Base-by-base conservation (phyloP, 179 eudicot genomes). In the Nepenthes alata region DNA sequence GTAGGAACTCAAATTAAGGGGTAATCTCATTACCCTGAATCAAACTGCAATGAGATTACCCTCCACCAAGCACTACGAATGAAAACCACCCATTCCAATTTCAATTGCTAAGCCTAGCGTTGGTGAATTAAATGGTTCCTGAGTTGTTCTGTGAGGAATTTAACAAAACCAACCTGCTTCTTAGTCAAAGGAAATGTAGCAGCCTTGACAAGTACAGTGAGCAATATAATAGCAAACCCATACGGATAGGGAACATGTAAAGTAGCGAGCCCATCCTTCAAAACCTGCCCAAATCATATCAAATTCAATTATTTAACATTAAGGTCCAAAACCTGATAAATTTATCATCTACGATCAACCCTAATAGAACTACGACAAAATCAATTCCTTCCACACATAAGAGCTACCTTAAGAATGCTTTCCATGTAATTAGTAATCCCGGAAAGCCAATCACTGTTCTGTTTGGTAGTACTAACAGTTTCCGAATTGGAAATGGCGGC, bases 131-230 rank as follows among this genome's bases (percentile, higher is more conserved):
- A 25, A 25, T 25, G 25, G 1, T 25, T 25, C 25, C 25, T 25
- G 25, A 25, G 25, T 25, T 25, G 25, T 25, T 25, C 25, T 25
- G 25, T 25, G 25, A 25, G 25, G 25, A 25, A 25, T 25, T 25
- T 25, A 25, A 25, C 5, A 53, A 63, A 37, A 38, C 63, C 36
- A n/a, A 85, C 91, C 91, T 85, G 91, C 65, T 82, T 85, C 75
- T 78, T 85, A 36, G 91, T 60, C 67, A 85, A 59, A 62, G 91
- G 91, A 76, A 78, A 85, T 11, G 91, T 85, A 13, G 74, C 91
- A 65, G 82, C 85, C 70, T 85, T 85, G 15, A 85, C 85, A 8
- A 85, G 70, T 14, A 85, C 73, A 12, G 91, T 80, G 1, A 85
- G 75, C 11, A 85, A 68, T 61, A 85, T 85, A 60, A 85, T 85